Percentiles rank a stretch among this genome's conserved stretches.
Evolutionary conservation across 2,329 filamentous ascomycete species (phyloP).

Genomic region (Aspergillus floridensis): DNA sequence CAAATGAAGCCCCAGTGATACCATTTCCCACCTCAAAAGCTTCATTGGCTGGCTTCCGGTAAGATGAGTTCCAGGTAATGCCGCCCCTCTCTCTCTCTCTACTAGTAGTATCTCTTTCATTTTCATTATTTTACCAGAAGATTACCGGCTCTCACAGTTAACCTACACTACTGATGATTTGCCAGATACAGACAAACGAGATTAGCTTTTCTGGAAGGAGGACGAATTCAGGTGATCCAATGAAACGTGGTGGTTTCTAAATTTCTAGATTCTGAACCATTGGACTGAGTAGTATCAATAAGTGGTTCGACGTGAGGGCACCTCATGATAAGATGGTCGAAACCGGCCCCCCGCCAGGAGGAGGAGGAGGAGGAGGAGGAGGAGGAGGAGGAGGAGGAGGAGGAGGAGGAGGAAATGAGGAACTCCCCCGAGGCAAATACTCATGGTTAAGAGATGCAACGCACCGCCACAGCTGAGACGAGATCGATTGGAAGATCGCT

Average conservation of each 20-base stretch:
- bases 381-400: too few relatives aligned
- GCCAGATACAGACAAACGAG: not conserved
- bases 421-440: not conserved
- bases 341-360: not conserved
- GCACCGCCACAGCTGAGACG: not conserved
- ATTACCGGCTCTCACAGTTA: not conserved
- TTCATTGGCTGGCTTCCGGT: not conserved
- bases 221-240: too few relatives aligned
- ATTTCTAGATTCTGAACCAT: too few relatives aligned
- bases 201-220: not conserved
- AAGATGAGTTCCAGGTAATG: not conserved
- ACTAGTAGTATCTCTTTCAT: too few relatives aligned
- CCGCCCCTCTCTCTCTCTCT: not conserved
- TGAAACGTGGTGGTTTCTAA: too few relatives aligned
- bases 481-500: not conserved
- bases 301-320: not conserved
- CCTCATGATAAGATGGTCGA: not conserved
- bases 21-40: not conserved
- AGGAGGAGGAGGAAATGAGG: not conserved
- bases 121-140: not conserved
- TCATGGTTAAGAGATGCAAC: not conserved
- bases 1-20: not conserved
- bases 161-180: not conserved
- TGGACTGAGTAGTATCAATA: not conserved
- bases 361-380: too few relatives aligned